Evolutionary conservation across 1,284 basidiomycete genomes (phyloP).

Genomic region (Irpex rosettiformis): DNA sequence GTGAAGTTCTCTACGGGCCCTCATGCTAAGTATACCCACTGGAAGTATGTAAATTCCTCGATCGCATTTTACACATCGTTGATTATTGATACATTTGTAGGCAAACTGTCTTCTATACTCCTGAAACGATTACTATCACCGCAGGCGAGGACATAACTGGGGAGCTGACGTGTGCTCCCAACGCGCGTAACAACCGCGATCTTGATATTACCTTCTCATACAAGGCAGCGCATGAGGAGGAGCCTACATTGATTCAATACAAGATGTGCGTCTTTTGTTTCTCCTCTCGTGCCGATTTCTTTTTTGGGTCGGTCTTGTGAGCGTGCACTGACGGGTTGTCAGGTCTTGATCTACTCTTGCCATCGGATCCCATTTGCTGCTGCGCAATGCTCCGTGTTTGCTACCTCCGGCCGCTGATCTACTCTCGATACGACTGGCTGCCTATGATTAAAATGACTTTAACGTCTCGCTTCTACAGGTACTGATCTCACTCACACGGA

Average conservation of each 20-base stretch:
- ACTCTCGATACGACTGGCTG: not conserved
- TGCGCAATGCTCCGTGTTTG: not conserved
- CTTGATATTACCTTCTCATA: slow-evolving; percentile 86
- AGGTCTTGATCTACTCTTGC: slow-evolving; percentile 52
- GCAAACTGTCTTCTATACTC: slow-evolving; percentile 97
- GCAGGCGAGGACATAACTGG: slow-evolving; percentile 76
- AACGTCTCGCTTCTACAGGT: not conserved
- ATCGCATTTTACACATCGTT: not conserved
- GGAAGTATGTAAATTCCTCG: slow-evolving; percentile 68
- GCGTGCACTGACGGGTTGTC: slow-evolving; percentile 63
- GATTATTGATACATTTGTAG: slow-evolving; percentile 31
- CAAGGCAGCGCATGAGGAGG: slow-evolving; percentile 37
- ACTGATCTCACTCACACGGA: not conserved
- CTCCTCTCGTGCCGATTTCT: slow-evolving; percentile 18
- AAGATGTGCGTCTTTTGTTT: slow-evolving; percentile 69
- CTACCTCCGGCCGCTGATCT: not conserved
- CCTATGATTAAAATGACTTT: not conserved
- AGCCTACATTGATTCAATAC: slow-evolving; percentile 50
- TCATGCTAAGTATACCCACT: slow-evolving; percentile 95
- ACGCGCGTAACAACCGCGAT: slow-evolving; percentile 88
- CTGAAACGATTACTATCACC: slow-evolving; percentile 63
- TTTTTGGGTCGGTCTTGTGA: slow-evolving; percentile 20
- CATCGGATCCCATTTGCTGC: slow-evolving; percentile 5
- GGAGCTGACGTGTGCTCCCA: slow-evolving; percentile 75
- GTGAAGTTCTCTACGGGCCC: slow-evolving; percentile 95